phyloP scores from a whole-genome alignment of 768 basidiomycete species.

The Nevesoporus exiguus region DNA sequence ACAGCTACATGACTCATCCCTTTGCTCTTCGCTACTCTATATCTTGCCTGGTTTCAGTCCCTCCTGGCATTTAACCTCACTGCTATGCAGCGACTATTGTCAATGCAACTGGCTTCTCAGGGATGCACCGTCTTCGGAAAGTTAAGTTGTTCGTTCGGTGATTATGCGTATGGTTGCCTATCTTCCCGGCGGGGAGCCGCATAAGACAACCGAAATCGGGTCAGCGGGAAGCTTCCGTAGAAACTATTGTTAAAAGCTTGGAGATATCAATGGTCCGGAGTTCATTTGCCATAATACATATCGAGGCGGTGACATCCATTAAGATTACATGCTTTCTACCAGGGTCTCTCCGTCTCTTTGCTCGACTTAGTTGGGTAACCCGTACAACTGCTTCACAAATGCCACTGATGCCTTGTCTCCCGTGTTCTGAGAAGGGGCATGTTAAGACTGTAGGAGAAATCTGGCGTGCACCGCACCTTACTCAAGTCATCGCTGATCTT shows the following conservation, averaged over 20 bases:
- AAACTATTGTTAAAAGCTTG: no score
- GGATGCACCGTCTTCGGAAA: no score
- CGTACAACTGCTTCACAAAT: conserved; percentile 45
- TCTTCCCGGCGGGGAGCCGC: conserved; percentile 57
- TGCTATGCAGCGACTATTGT: conserved; percentile 66
- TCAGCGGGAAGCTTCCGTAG: conserved; percentile 35
- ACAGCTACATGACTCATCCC: conserved; percentile 55
- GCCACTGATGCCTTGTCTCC: conserved; percentile 59
- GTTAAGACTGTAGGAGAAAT: not conserved
- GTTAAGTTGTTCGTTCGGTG: no score
- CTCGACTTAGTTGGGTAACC: not conserved
- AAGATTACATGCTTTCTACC: not conserved
- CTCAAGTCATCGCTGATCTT: conserved; percentile 92
- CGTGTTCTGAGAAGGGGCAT: conserved; percentile 52
- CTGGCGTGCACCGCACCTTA: conserved; percentile 47
- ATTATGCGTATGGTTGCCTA: no score
- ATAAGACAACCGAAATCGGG: conserved; percentile 46
- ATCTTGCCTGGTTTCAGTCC: conserved; percentile 44
- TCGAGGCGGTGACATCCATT: not conserved
- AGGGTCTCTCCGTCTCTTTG: not conserved
- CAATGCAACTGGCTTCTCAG: conserved; percentile 46
- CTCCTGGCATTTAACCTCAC: conserved; percentile 62
- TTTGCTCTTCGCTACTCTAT: conserved; percentile 56
- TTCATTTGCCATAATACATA: not conserved
- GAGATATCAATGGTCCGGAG: no score